These are phyloP conservation scores for Claviceps paspali DNA, from an alignment of 2,329 filamentous ascomycete genomes.

Conservation along the genomic window DNA sequence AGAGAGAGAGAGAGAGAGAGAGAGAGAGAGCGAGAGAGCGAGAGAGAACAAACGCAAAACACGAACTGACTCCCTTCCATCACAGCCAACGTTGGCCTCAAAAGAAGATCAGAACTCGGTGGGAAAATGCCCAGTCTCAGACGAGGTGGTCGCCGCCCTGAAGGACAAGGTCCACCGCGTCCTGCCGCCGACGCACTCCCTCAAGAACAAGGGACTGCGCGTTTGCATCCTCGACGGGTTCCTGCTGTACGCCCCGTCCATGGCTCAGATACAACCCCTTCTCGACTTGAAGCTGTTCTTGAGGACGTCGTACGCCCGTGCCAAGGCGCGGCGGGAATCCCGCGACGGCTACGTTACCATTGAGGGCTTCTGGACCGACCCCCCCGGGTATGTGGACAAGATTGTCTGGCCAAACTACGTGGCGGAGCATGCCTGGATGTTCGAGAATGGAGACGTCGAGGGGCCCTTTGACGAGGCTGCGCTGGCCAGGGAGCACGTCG, in stretches of 20 bases:
- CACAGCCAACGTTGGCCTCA: constrained; percentile 17
- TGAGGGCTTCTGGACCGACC: constrained; percentile 90
- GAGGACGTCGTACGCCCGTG: constrained; percentile 47
- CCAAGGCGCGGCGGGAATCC: constrained; percentile 50
- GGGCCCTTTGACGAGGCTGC: constrained; percentile 33
- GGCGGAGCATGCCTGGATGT: constrained; percentile 65
- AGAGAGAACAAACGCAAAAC: not conserved
- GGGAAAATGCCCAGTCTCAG: constrained; percentile 36
- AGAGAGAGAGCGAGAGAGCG: not conserved
- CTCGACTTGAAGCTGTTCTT: constrained; percentile 72
- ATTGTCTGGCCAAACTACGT: constrained; percentile 96
- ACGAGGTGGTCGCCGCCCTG: constrained; percentile 28
- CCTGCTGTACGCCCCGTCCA: constrained; percentile 52
- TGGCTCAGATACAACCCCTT: constrained; percentile 38
- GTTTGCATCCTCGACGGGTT: constrained; percentile 81
- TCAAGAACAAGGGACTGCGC: constrained; percentile 17
- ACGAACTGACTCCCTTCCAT: not conserved
- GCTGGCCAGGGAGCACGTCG: constrained; percentile 28
- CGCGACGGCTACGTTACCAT: constrained; percentile 65
- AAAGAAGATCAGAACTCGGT: constrained; percentile 48
- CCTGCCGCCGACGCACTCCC: constrained; percentile 26
- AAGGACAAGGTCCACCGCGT: constrained; percentile 32
- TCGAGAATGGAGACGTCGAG: constrained; percentile 53
- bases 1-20: not conserved
- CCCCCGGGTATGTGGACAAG: constrained; percentile 82